Conservation (phyloP, 2,329 filamentous ascomycete species). For the Penicillium corylophilum region DNA sequence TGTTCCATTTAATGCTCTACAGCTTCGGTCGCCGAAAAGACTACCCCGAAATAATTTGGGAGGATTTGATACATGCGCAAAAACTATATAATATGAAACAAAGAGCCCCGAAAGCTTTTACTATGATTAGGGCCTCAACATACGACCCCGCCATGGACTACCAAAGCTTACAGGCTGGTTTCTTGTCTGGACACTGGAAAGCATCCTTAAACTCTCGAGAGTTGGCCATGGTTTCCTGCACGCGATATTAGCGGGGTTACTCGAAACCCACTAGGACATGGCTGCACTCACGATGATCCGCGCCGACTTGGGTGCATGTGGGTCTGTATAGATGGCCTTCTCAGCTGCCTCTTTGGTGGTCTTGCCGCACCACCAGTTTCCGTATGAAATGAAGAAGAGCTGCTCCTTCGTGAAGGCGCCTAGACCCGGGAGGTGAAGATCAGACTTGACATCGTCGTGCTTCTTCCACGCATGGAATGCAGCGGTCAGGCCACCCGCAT, state of each 20-base stretch:
- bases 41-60: background rate
- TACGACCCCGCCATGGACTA: conserved; percentile 35
- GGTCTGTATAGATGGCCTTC: conserved; percentile 60
- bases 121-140: background rate
- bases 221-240: conserved; percentile 63
- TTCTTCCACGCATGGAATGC: conserved; percentile 66
- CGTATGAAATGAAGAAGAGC: conserved; percentile 67
- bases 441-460: conserved; percentile 52
- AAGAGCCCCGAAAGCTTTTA: background rate
- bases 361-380: conserved; percentile 67
- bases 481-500: conserved; percentile 65
- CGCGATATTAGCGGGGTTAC: background rate
- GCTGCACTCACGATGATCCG: conserved; percentile 50
- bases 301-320: conserved; percentile 64
- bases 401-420: conserved; percentile 65
- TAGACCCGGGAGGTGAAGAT: conserved; percentile 59
- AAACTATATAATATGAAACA: background rate
- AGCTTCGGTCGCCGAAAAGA: background rate
- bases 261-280: background rate
- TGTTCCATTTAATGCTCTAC: background rate
- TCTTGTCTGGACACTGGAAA: conserved; percentile 64
- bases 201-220: conserved; percentile 66
- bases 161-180: conserved; percentile 70
- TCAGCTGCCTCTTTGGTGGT: conserved; percentile 58
- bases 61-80: background rate